These are phyloP conservation scores for Cutaneotrichosporon cavernicola DNA, from an alignment of 1,284 basidiomycete species.

Conservation along the genomic window DNA sequence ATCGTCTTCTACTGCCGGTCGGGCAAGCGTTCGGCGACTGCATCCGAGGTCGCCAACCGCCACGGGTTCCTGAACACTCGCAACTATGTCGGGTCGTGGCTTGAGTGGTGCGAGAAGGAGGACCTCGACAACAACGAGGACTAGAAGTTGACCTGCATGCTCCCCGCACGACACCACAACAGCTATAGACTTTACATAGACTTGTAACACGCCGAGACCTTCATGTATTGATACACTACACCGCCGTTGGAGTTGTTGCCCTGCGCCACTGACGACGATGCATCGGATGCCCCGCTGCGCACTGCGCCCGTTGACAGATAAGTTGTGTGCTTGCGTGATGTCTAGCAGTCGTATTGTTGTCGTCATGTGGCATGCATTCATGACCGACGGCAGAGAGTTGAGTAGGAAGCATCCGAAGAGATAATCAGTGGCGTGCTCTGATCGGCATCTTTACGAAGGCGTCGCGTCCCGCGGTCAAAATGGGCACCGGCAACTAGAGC, in stretches of 20 bases:
- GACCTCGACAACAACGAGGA: slow-evolving; percentile 9
- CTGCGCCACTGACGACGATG: not conserved
- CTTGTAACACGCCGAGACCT: not conserved
- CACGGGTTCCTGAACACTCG: slow-evolving; percentile 81
- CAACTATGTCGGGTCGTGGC: slow-evolving; percentile 90
- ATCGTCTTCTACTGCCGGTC: slow-evolving; percentile 93
- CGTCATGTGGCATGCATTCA: not conserved
- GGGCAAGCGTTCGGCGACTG: slow-evolving; percentile 78
- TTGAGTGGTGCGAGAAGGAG: slow-evolving; percentile 71
- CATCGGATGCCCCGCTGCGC: not conserved
- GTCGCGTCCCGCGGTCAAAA: not conserved
- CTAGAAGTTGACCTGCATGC: not conserved
- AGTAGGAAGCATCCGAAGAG: not conserved
- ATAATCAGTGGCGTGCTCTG: not conserved
- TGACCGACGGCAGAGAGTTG: not conserved
- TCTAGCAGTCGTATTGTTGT: no score
- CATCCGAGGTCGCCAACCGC: slow-evolving; percentile 76
- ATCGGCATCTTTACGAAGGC: not conserved
- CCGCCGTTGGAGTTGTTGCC: no score
- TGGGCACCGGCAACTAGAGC: not conserved
- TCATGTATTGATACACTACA: not conserved
- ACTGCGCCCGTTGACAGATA: not conserved
- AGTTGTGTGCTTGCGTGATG: not conserved
- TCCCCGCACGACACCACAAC: not conserved
- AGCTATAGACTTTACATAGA: slow-evolving; percentile 1